These are phyloP conservation scores for Candida bentonensis DNA, from an alignment of 805 yeast species.

Conservation along the genomic window DNA sequence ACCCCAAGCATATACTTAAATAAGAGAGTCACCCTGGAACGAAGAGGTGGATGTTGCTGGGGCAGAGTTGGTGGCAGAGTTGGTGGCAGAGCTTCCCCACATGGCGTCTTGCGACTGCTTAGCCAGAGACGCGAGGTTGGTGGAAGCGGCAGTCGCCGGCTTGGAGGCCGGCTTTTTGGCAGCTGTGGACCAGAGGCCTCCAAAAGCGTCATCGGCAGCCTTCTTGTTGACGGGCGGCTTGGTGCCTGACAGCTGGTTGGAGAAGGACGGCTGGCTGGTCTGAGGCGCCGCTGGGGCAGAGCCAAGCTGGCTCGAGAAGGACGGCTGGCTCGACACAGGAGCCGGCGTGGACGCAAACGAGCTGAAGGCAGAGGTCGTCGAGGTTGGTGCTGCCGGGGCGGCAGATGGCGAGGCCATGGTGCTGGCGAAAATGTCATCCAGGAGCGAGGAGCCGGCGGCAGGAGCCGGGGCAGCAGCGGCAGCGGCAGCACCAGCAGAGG, in stretches of 20 bases:
- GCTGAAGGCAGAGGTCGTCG: not conserved
- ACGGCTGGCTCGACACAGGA: not conserved
- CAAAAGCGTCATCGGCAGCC: conserved; percentile 1
- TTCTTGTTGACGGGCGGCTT: not conserved
- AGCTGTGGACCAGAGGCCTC: not conserved
- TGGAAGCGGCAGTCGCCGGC: not conserved
- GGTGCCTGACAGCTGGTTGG: not conserved
- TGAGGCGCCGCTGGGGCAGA: not conserved
- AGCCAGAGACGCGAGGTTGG: not conserved
- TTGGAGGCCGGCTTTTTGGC: not conserved
- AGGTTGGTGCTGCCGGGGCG: not conserved
- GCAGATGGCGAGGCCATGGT: not conserved
- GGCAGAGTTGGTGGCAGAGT: not conserved
- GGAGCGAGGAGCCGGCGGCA: not conserved
- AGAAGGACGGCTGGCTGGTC: not conserved
- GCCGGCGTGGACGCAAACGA: not conserved
- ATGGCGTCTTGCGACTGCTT: not conserved
- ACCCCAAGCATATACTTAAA: not conserved
- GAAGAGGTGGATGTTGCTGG: not conserved
- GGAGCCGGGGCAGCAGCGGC: conserved; percentile 6
- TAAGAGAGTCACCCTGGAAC: not conserved
- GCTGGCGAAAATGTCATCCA: not conserved
- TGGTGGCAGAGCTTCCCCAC: not conserved
- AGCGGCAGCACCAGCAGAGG: conserved; percentile 7
- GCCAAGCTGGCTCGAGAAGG: not conserved